Conservation (phyloP, 805 yeast species). For the Metschnikowia picachoensis region DNA sequence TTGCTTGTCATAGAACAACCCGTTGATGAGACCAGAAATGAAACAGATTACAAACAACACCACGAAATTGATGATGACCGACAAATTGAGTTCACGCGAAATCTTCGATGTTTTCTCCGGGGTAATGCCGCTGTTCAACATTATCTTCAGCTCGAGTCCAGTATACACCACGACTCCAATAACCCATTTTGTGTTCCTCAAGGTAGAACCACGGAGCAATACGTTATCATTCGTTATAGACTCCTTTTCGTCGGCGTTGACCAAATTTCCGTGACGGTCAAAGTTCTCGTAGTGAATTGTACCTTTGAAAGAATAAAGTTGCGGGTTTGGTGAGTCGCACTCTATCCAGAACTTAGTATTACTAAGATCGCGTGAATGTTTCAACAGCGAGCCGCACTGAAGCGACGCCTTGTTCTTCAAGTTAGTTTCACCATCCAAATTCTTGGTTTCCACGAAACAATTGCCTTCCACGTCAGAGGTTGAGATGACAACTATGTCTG, state of each 20-base stretch:
- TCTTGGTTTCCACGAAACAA: constrained; percentile 48
- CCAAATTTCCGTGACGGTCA: constrained; percentile 27
- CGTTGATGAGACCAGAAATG: constrained; percentile 66
- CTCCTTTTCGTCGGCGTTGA: constrained; percentile 44
- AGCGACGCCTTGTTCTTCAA: constrained; percentile 57
- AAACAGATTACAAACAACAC: constrained; percentile 63
- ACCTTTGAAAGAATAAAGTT: constrained; percentile 64
- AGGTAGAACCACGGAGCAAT: constrained; percentile 65
- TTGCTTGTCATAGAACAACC: constrained; percentile 48
- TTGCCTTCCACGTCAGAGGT: constrained; percentile 70
- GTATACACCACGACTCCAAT: constrained; percentile 74
- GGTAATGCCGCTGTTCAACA: constrained; percentile 74
- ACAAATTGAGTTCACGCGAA: constrained; percentile 60
- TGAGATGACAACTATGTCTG: constrained; percentile 58
- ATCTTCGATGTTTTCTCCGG: constrained; percentile 70
- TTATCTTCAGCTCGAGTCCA: constrained; percentile 71
- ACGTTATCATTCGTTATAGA: constrained; percentile 60
- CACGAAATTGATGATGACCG: constrained; percentile 60
- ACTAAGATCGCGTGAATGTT: constrained; percentile 56
- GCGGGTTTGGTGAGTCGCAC: constrained; percentile 68
- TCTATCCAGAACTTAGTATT: constrained; percentile 58
- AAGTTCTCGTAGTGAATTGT: constrained; percentile 50
- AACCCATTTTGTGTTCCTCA: constrained; percentile 75
- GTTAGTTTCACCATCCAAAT: constrained; percentile 24
- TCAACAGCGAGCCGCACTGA: constrained; percentile 49